Base-by-base conservation (phyloP, 768 basidiomycete species). In the Boletus pseudopeckii region DNA sequence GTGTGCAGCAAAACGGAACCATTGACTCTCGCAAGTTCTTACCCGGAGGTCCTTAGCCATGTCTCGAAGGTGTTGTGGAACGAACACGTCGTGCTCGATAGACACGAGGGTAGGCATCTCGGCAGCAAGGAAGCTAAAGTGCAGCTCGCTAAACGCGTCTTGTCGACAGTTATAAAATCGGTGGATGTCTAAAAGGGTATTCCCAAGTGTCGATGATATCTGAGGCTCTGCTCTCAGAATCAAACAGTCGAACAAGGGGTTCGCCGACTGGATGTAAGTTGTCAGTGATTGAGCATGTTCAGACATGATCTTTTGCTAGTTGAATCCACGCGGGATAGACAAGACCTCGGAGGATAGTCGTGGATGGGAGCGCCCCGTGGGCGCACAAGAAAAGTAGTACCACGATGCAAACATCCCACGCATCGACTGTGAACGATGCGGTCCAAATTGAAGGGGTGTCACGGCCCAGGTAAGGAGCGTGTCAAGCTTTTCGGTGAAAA, bases 391-490 rank as follows among this genome's bases (percentile, higher is more conserved):
- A 81, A 2, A 90, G 68, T 7, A 91, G 72, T 4, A 89, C 80
- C 5, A 80, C 72, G 1, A 77, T 78, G 45, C 88, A 72, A 24
- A 86, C 75, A 54, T 81, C 80, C 90, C 90, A 92, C 1, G 81
- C 77, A 39, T 85, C 85, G 22, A 73, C 62, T 41, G 69, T 79
- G 33, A 90, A 33, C 90, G 77, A 59, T 92, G 91, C 41, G 90
- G 85, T 10, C 91, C 90, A 55, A 86, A 91, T 68, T 92, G 91
- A 17, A 88, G 73, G 3, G 84, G 80, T 0, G 90, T 89, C 26
- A 92, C 83, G 60, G 82, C 82, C 90, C 91, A 93, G 0, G 87
- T 87, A 9, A 92, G 76, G 3, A 92, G 75, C 48, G 84, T 78
- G 58, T 88, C 82, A 17, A 92, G 77, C 63, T 91, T 90, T 53